Evolutionary conservation across 805 yeast genomes (phyloP).

Genomic region (Candida maris): DNA sequence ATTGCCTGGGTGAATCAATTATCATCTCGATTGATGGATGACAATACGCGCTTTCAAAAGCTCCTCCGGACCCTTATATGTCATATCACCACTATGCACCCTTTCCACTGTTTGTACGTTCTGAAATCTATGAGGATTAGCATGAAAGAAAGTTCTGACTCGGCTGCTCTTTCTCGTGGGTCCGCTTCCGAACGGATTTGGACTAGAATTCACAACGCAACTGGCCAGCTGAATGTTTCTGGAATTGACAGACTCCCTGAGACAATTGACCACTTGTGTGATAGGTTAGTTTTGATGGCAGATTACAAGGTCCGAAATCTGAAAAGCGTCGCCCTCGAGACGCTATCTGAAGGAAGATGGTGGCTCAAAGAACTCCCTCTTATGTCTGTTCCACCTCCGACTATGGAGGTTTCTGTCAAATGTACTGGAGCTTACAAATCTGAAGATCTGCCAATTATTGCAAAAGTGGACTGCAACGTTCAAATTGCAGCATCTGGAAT

Average conservation of each 20-base stretch:
- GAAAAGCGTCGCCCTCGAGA: constrained; percentile 30
- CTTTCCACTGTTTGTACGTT: constrained; percentile 67
- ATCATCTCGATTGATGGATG: constrained; percentile 60
- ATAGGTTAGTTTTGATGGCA: constrained; percentile 49
- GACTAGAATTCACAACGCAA: constrained; percentile 30
- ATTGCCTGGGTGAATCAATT: constrained; percentile 83
- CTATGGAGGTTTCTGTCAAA: constrained; percentile 43
- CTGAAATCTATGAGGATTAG: constrained; percentile 50
- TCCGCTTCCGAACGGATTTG: constrained; percentile 51
- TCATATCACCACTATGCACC: constrained; percentile 51
- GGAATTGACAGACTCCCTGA: constrained; percentile 27
- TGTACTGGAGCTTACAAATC: constrained; percentile 39
- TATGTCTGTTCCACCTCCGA: constrained; percentile 62
- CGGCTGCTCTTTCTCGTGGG: constrained; percentile 41
- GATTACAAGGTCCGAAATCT: constrained; percentile 39
- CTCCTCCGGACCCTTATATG: constrained; percentile 36
- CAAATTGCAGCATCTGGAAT: constrained; percentile 76
- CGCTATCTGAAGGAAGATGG: constrained; percentile 45
- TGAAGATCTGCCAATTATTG: constrained; percentile 31
- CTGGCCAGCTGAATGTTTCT: constrained; percentile 7
- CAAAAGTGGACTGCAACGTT: constrained; percentile 42
- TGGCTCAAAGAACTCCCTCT: constrained; percentile 53
- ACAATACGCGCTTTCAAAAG: constrained; percentile 49
- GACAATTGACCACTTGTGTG: constrained; percentile 50
- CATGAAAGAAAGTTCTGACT: constrained; percentile 34